These are phyloP conservation scores for Zygoascus hellenicus DNA, from an alignment of 1,139 yeast species.

Conservation along the genomic window DNA sequence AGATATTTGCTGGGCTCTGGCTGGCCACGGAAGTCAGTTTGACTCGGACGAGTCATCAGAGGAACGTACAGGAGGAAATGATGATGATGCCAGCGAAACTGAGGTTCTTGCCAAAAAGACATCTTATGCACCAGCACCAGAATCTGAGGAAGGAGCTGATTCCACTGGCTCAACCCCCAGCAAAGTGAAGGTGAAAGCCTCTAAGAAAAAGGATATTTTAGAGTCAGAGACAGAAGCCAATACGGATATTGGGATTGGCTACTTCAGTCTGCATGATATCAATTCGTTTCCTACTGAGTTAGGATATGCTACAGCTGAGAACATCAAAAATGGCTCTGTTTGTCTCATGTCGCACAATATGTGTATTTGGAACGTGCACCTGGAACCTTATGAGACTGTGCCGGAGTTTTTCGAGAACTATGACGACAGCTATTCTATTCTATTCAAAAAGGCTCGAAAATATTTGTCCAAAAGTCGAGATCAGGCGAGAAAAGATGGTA, in stretches of 20 bases:
- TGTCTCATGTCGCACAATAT: constrained; percentile 75
- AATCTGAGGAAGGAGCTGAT: constrained; percentile 4
- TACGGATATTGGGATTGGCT: constrained; percentile 46
- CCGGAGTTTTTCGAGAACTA: constrained; percentile 62
- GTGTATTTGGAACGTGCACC: constrained; percentile 80
- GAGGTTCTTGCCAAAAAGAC: constrained; percentile 5
- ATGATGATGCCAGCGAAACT: constrained; percentile 8
- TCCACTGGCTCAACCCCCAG: constrained; percentile 2
- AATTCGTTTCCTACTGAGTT: constrained; percentile 81
- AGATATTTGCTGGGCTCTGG: constrained; percentile 79
- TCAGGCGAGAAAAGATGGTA: constrained; percentile 28
- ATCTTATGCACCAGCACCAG: constrained; percentile 13
- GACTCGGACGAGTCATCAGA: constrained; percentile 16
- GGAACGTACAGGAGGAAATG: constrained; percentile 2
- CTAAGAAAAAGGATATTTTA: constrained; percentile 9
- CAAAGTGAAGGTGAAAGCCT: constrained; percentile 7
- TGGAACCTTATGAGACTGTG: constrained; percentile 57
- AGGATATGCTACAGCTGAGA: constrained; percentile 69
- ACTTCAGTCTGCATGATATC: constrained; percentile 79
- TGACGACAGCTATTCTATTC: constrained; percentile 52
- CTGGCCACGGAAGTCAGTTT: constrained; percentile 52
- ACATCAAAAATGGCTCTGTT: constrained; percentile 70
- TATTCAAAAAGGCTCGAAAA: constrained; percentile 64
- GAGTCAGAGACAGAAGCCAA: constrained; percentile 10
- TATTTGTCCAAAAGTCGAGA: constrained; percentile 42